Conservation (phyloP, 441 rosid species). For the Corymbia calophylla region DNA sequence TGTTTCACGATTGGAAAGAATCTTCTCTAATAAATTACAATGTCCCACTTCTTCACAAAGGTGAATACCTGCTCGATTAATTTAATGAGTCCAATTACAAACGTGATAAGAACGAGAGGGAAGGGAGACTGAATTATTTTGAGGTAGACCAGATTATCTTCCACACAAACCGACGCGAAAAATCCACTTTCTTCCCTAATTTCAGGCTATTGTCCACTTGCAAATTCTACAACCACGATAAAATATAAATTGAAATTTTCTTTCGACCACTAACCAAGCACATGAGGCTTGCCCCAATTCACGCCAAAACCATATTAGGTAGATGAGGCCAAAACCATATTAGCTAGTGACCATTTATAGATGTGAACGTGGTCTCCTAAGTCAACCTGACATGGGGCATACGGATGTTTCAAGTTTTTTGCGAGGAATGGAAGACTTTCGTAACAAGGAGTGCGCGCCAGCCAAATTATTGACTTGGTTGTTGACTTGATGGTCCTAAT, state of each 20-base stretch:
- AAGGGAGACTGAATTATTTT: background rate
- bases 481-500: background rate
- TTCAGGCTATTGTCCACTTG: background rate
- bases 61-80: background rate
- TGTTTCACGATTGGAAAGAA: background rate
- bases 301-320: no score
- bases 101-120: background rate
- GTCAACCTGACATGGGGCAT: no score
- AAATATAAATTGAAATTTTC: background rate
- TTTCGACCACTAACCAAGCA: background rate
- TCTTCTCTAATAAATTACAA: background rate
- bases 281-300: background rate
- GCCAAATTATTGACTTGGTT: background rate
- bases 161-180: background rate
- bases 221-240: background rate
- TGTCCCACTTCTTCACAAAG: background rate
- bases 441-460: background rate
- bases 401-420: no score
- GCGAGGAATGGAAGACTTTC: background rate
- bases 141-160: background rate
- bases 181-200: background rate
- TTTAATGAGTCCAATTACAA: background rate
- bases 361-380: no score
- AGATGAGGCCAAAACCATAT: no score
- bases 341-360: background rate